Evolutionary conservation across 2,329 filamentous ascomycete genomes (phyloP).

Genomic region (Arthrobotrys sphaeroides): DNA sequence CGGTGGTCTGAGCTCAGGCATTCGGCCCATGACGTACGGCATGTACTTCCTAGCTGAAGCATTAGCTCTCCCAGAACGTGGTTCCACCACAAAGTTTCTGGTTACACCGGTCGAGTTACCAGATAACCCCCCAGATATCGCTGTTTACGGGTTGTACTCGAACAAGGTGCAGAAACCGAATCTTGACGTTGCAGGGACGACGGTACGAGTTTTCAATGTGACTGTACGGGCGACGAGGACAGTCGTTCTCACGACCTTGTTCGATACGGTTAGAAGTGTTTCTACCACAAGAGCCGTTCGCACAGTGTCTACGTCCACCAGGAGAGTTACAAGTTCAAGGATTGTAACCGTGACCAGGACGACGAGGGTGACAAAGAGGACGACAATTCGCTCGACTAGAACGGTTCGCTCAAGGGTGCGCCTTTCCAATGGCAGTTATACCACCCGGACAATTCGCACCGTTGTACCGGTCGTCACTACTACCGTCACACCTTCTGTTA

Average conservation of each 20-base stretch:
- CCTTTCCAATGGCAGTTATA: background rate
- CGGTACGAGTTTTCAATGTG: background rate
- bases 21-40: slow-evolving; percentile 31
- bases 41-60: slow-evolving; percentile 44
- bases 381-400: background rate
- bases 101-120: slow-evolving; percentile 16
- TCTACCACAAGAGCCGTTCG: background rate
- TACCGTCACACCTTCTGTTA: background rate
- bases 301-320: background rate
- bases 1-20: background rate
- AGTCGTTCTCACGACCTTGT: background rate
- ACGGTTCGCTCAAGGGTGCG: background rate
- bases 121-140: slow-evolving; percentile 12
- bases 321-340: background rate
- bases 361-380: background rate
- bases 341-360: background rate
- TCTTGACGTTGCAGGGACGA: background rate
- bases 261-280: background rate
- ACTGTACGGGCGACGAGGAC: slow-evolving; percentile 8
- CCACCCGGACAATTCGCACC: background rate
- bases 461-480: background rate
- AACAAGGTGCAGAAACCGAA: slow-evolving; percentile 18
- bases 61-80: slow-evolving; percentile 21
- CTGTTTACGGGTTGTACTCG: slow-evolving; percentile 44
- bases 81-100: slow-evolving; percentile 37